Conservation (phyloP, 129 eudicot genomes). For the Deinandra increscens region DNA sequence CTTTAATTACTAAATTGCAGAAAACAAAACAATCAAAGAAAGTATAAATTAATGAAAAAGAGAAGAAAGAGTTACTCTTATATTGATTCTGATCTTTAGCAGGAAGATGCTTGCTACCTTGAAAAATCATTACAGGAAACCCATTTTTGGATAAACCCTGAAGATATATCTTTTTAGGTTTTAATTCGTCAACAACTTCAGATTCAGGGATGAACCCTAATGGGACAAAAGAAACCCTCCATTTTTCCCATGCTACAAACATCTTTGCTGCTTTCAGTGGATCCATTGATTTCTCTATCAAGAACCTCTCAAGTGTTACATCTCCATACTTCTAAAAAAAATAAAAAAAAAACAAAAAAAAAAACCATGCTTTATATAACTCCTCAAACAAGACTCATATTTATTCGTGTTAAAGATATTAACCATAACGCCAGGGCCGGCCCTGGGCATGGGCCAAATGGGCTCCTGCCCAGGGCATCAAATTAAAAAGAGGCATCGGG, state of each 20-base stretch:
- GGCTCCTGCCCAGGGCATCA: too few relatives aligned
- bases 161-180: slow-evolving; percentile 45
- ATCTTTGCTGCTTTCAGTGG: slow-evolving; percentile 76
- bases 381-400: too few relatives aligned
- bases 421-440: too few relatives aligned
- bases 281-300: slow-evolving; percentile 83
- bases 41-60: too few relatives aligned
- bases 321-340: slow-evolving; percentile 48
- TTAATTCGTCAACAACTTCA: slow-evolving; percentile 57
- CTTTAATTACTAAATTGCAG: too few relatives aligned
- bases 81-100: slow-evolving; percentile 70
- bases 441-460: too few relatives aligned
- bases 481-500: too few relatives aligned
- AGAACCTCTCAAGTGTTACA: slow-evolving; percentile 56
- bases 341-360: too few relatives aligned
- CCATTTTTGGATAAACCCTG: slow-evolving; percentile 57
- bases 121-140: slow-evolving; percentile 41
- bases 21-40: not conserved
- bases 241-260: slow-evolving; percentile 75
- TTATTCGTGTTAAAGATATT: too few relatives aligned
- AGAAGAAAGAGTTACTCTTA: slow-evolving; percentile 49
- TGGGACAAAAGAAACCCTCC: slow-evolving; percentile 72
- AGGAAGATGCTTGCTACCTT: slow-evolving; percentile 57
- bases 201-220: slow-evolving; percentile 53
- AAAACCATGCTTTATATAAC: too few relatives aligned